These are phyloP conservation scores for Alternaria tenuissima DNA, from an alignment of 2,329 filamentous ascomycete species.

Conservation along the genomic window DNA sequence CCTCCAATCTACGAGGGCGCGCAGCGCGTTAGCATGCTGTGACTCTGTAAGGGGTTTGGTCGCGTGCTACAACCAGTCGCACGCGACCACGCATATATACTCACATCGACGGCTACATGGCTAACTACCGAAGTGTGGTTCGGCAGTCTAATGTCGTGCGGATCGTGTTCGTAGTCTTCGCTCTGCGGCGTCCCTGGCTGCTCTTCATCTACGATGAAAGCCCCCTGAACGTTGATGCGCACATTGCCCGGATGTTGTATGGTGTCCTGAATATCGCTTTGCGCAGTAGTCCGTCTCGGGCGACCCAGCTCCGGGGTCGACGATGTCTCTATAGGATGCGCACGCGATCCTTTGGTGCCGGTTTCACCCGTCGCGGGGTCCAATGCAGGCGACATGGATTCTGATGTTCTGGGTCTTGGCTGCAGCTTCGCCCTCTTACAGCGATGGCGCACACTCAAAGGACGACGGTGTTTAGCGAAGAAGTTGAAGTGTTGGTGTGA, in stretches of 20 bases:
- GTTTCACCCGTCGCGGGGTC: slow-evolving; percentile 45
- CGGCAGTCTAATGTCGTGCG: slow-evolving; percentile 92
- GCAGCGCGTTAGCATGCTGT: slow-evolving; percentile 26
- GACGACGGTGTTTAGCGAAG: slow-evolving; percentile 28
- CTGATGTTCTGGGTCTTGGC: slow-evolving; percentile 43
- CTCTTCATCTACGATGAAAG: slow-evolving; percentile 89
- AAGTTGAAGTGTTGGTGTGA: slow-evolving; percentile 25
- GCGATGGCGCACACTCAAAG: slow-evolving; percentile 37
- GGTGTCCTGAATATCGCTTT: slow-evolving; percentile 58
- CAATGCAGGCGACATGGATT: slow-evolving; percentile 42
- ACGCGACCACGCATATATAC: slow-evolving; percentile 47
- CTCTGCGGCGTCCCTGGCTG: slow-evolving; percentile 57
- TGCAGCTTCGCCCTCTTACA: slow-evolving; percentile 48
- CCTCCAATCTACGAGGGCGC: slow-evolving; percentile 78
- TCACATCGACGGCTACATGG: slow-evolving; percentile 94
- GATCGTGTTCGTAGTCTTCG: slow-evolving; percentile 73
- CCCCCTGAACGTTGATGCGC: slow-evolving; percentile 94
- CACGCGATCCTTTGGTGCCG: slow-evolving; percentile 33
- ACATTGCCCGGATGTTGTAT: slow-evolving; percentile 73
- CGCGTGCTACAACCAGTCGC: slow-evolving; percentile 22
- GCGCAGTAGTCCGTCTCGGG: slow-evolving; percentile 40
- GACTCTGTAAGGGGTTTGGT: neutral
- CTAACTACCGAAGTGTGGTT: slow-evolving; percentile 95
- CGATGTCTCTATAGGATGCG: slow-evolving; percentile 25
- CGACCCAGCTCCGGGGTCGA: slow-evolving; percentile 30